Evolutionary conservation across 2,329 filamentous ascomycete genomes (phyloP).

Genomic region (Sporothrix curviconia): DNA sequence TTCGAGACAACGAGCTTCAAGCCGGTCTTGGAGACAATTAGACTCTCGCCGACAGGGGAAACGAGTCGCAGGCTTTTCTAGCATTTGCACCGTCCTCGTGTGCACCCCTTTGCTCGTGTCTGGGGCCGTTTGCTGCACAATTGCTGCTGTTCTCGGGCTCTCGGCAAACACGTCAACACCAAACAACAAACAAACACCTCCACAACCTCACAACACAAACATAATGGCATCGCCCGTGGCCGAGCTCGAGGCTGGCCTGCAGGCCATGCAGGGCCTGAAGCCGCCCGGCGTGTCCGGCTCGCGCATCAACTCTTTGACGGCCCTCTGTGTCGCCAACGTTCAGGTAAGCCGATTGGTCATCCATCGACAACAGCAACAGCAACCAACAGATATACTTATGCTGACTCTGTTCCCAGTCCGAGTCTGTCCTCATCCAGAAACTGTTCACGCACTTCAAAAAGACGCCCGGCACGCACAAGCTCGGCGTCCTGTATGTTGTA

Average conservation of each 20-base stretch:
- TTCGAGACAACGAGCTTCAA: too few species aligned
- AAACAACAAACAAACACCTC: not conserved
- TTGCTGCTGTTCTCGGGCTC: too few species aligned
- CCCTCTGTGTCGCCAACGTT: slow-evolving; percentile 80
- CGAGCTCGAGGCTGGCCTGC: slow-evolving; percentile 83
- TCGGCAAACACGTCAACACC: too few species aligned
- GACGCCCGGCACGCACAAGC: slow-evolving; percentile 87
- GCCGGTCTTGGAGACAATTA: too few species aligned
- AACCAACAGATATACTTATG: slow-evolving; percentile 18
- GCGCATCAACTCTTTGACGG: slow-evolving; percentile 81
- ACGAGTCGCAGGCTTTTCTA: not conserved
- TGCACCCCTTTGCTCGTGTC: too few species aligned
- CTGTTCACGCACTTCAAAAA: slow-evolving; percentile 97
- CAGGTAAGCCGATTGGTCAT: slow-evolving; percentile 69
- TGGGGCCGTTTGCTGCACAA: too few species aligned
- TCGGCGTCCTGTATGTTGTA: slow-evolving; percentile 99
- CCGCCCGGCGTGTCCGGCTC: slow-evolving; percentile 90
- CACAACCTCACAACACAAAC: not conserved
- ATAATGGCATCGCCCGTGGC: slow-evolving; percentile 75
- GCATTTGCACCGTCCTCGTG: too few species aligned
- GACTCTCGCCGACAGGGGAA: not conserved
- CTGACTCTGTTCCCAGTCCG: slow-evolving; percentile 57
- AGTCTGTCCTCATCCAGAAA: slow-evolving; percentile 91
- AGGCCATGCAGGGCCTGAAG: slow-evolving; percentile 86
- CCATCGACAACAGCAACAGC: not conserved